Percentiles rank a stretch among this genome's conserved stretches.
phyloP scores from a whole-genome alignment of 371 early-diverging fungal genomes.

The Polyrhizophydium stewartii region DNA sequence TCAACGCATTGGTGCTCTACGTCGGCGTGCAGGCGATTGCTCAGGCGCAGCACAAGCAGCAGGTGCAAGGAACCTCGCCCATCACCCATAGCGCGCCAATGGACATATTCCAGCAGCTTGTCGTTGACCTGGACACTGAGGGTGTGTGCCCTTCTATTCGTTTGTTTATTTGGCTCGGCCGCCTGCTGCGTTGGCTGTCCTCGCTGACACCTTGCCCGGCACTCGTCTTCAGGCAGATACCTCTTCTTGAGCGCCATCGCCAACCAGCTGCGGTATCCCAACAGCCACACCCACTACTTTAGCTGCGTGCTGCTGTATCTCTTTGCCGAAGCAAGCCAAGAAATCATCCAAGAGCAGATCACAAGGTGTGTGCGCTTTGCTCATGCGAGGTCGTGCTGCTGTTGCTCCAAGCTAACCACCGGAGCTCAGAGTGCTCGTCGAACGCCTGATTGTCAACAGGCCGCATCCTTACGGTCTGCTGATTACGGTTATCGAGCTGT shows the following conservation, averaged over 20 bases:
- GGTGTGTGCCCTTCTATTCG: conserved; percentile 38
- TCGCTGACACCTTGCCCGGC: conserved; percentile 1
- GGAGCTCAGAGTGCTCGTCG: conserved; percentile 72
- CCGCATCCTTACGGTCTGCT: conserved; percentile 98
- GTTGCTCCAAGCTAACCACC: neutral
- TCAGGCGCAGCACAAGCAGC: conserved; percentile 43
- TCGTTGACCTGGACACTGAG: conserved; percentile 77
- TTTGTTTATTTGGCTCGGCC: neutral
- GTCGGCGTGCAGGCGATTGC: conserved; percentile 76
- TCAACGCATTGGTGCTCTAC: conserved; percentile 87
- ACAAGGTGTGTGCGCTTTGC: conserved; percentile 47
- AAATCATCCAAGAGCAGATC: conserved; percentile 89
- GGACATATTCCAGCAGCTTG: conserved; percentile 79
- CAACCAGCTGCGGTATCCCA: conserved; percentile 96
- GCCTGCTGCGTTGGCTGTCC: neutral
- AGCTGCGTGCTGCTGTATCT: conserved; percentile 73
- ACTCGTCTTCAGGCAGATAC: conserved; percentile 62
- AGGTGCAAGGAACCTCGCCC: conserved; percentile 16
- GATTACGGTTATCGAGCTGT: conserved; percentile 94
- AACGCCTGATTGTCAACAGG: conserved; percentile 91
- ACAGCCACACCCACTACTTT: conserved; percentile 94
- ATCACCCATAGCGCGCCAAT: conserved; percentile 69
- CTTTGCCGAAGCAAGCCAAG: conserved; percentile 79
- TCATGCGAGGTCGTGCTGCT: too few relatives aligned
- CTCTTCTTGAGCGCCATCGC: conserved; percentile 87